Base-by-base conservation (phyloP, 78 protist genomes). In the Blattamonas nauphoetae region DNA sequence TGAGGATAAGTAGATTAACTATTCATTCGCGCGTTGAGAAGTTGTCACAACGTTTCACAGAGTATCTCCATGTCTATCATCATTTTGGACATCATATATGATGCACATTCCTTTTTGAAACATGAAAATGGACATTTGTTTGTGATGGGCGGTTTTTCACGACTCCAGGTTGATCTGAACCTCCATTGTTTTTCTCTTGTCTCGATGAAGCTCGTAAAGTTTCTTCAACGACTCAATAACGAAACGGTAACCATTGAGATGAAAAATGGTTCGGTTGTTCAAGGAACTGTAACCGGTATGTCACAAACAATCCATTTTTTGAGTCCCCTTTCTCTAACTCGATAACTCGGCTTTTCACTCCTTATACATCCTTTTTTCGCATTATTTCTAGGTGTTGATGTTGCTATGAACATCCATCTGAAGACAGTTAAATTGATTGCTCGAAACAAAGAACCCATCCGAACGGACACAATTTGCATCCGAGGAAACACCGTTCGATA, bases 401-500 rank as follows among this genome's bases (percentile, higher is more conserved):
- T 91, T 77, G 64, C 89, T 46, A 98, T 97, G 99, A 97, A 97
- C 90, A 96, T 96, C 0, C 97, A 96, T 81, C 44, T 98, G 79
- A 95, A 94, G 89, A 46, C 91, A 41, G 99, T 96, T 3, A 95
- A 95, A 86, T 79, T 97, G 87, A 93, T 94, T 38, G 83, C 93
- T 21, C 94, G 93, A 89, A 91, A 91, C 77, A 85, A 92, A 90
- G 94, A 97, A 38, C 97, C 99, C 2, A 90, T 95, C 44, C 43
- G 64, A 36, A 46, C 97, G 55, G 99, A 96, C 45, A 45, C 94
- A 3, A 90, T 98, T 36, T 85, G 90, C 78, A 92, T 98, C 41
- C 93, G 99, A n/a, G 99, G 99, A 5, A 94, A 77, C 90, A 96
- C 93, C 94, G 90, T 98, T 44, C 94, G 99, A 21, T 95, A 96